phyloP scores from a whole-genome alignment of 352 stramenopile species.

The Pelagophyceae sp. region DNA sequence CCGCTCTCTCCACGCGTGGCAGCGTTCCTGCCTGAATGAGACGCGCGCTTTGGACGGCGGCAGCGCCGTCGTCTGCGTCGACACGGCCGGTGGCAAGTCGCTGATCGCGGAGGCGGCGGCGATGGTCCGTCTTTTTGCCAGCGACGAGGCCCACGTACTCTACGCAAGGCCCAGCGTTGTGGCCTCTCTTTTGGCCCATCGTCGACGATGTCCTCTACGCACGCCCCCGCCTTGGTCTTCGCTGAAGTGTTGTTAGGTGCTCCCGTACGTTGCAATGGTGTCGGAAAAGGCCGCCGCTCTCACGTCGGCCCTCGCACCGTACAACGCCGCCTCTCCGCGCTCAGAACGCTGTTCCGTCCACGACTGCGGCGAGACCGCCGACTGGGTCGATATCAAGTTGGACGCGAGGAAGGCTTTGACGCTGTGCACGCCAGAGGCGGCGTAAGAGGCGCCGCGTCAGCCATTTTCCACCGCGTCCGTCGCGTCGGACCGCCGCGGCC shows the following conservation, averaged over 20 bases:
- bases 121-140: neutral
- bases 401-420: neutral
- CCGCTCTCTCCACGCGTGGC: conserved; percentile 1
- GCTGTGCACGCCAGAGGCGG: conserved; percentile 4
- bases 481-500: too few relatives aligned
- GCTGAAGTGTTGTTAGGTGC: too few relatives aligned
- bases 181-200: too few relatives aligned
- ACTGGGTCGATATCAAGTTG: neutral
- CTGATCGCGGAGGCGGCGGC: neutral
- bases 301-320: neutral
- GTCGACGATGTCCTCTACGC: too few relatives aligned
- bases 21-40: neutral
- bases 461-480: too few relatives aligned
- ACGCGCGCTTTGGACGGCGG: neutral
- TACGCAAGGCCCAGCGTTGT: too few relatives aligned
- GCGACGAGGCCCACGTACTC: neutral
- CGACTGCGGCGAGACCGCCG: neutral
- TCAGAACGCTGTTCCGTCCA: neutral
- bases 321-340: neutral
- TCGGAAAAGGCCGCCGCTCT: neutral
- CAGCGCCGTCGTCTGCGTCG: neutral
- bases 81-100: conserved; percentile 17
- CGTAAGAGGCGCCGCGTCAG: too few relatives aligned
- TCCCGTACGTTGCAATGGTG: conserved; percentile 3
- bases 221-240: too few relatives aligned